A percentile compares a stretch with the other conserved stretches of the same genome.
These are phyloP conservation scores for Dorcoceras hygrometricum DNA, from an alignment of 257 asterid genomes.

Conservation along the genomic window DNA sequence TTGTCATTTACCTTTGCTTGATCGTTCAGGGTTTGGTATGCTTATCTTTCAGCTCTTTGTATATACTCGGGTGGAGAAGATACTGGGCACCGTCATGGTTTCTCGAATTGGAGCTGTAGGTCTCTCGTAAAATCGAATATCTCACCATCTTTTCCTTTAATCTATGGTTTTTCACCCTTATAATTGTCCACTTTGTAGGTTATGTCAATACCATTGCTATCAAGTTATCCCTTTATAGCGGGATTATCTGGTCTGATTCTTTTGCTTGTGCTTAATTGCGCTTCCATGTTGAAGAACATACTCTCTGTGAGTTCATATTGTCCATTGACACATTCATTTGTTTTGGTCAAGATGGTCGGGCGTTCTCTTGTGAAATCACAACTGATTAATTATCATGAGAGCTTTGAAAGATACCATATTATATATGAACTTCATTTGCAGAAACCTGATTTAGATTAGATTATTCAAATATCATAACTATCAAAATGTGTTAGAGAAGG, in stretches of 20 bases:
- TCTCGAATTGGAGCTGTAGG: conserved; percentile 78
- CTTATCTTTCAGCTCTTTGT: conserved; percentile 65
- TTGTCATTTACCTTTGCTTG: conserved; percentile 4
- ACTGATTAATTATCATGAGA: not conserved
- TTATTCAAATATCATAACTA: not conserved
- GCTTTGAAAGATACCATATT: not conserved
- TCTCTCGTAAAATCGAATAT: conserved; percentile 8
- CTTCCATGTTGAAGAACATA: conserved; percentile 64
- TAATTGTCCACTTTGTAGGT: conserved; percentile 38
- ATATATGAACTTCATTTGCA: not conserved
- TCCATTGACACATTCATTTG: not conserved
- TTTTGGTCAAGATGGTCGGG: not conserved
- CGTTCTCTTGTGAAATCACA: not conserved
- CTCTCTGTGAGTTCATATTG: conserved; percentile 55
- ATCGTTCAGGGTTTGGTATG: conserved; percentile 65
- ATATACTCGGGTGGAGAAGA: conserved; percentile 54
- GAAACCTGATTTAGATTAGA: not conserved
- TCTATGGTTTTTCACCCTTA: not conserved
- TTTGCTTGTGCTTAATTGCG: conserved; percentile 48
- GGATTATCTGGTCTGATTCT: conserved; percentile 53
- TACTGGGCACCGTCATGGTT: conserved; percentile 51
- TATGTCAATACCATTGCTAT: conserved; percentile 57
- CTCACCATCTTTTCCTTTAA: conserved; percentile 1
- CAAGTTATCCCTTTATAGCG: conserved; percentile 72
- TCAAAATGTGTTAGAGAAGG: not conserved